Percentiles rank a stretch among this genome's conserved stretches.
Conservation (phyloP, 140 eudicot species). For the Stevia rebaudiana region DNA sequence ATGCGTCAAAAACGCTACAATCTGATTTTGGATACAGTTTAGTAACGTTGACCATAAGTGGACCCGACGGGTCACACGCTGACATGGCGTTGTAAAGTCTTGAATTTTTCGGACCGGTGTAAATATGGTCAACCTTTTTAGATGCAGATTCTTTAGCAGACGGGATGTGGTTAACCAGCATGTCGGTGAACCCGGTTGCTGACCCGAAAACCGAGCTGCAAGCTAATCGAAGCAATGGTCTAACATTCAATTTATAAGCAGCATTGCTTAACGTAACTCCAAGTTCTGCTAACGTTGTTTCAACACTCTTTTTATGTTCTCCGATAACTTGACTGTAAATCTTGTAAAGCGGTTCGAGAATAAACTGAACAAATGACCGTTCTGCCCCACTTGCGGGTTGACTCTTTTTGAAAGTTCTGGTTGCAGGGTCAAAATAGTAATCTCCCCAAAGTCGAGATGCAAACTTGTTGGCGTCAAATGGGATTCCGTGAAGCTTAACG, state of each 20-base stretch:
- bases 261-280: conserved; percentile 89
- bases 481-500: conserved; percentile 84
- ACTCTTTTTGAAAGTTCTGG: conserved; percentile 68
- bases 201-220: conserved; percentile 95
- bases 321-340: conserved; percentile 97
- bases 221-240: conserved; percentile 89
- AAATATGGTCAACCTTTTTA: conserved; percentile 75
- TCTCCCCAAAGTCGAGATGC: conserved; percentile 98
- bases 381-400: conserved; percentile 77
- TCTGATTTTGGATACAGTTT: conserved; percentile 91
- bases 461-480: conserved; percentile 81
- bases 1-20: conserved; percentile 95
- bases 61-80: conserved; percentile 78
- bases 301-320: conserved; percentile 97
- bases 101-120: conserved; percentile 80
- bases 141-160: conserved; percentile 81
- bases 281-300: conserved; percentile 79
- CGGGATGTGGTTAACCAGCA: conserved; percentile 89
- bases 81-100: conserved; percentile 61
- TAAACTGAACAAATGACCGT: conserved; percentile 90
- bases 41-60: conserved; percentile 88
- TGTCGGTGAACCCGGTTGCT: conserved; percentile 97
- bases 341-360: conserved; percentile 90
- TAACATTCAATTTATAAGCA: conserved; percentile 70
- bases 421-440: conserved; percentile 60